Base-by-base conservation (phyloP, 2,329 filamentous ascomycete species). In the Colletotrichum euphorbiae region DNA sequence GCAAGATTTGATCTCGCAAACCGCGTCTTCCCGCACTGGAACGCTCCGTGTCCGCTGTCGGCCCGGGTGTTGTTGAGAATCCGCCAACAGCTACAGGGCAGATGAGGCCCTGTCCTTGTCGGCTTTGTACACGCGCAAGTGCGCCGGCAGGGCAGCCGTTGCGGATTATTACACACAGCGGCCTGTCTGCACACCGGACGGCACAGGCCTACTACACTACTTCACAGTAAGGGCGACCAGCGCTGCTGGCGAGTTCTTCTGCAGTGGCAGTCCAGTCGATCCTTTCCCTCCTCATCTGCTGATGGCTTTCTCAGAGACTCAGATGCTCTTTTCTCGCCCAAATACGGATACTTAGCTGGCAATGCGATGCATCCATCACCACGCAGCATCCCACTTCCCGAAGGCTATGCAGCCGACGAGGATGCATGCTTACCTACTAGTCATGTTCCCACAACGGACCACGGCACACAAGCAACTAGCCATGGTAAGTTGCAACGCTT, bases 1-100 rank as follows among this genome's bases (percentile, higher is more conserved):
- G 62, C 67, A 55, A 67, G 50, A 67, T 67, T 67, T 67, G 55
- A 69, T 67, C 67, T 69, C 50, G 62, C 67, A 45, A 69, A 61
- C 62, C 67, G 56, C 62, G 56, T 50, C 67, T 51, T 62, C 62
- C 67, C 55, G 62, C 57, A 46, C 62, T 69, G 50, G 55, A 38
- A 67, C 62, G 56, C 50, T 50, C 65, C 60, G 59, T 58, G 31
- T 68, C 54, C 61, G 48, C 61, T 54, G 42, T 52, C 45, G n/a
- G n/a, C n/a, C n/a, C n/a, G 40, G 52, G 52, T 64, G 59, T 57
- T 52, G 45, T 57, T 52, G 52, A 62, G 9, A 67, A 46, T 31
- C 40, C 45, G 45, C 52, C 46, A 38, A n/a, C 33, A 13, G 48
- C 24, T 31, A 45, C 48, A 33, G 28, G n/a, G 46, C 21, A 15